A percentile compares a stretch with the other conserved stretches of the same genome.
Conservation (phyloP, 108 stramenopile species). For the Nitzschia palea region DNA sequence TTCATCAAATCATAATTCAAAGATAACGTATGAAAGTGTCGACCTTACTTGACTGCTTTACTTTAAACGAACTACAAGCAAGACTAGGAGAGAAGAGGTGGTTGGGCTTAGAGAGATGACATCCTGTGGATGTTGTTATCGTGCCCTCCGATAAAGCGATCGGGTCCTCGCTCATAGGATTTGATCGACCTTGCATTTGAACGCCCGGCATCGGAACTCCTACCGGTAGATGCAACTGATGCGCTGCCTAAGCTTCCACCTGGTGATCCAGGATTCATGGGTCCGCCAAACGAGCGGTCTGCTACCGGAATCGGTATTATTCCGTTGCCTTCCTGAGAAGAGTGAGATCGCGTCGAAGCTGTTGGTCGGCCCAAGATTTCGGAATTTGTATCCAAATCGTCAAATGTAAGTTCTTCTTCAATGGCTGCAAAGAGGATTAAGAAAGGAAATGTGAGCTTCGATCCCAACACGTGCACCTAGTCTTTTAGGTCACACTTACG, state of each 20-base stretch:
- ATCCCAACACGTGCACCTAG: background rate
- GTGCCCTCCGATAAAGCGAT: background rate
- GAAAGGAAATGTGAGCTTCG: background rate
- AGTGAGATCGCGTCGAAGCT: background rate
- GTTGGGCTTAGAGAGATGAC: background rate
- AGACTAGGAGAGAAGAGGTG: too few species aligned
- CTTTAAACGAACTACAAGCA: too few species aligned
- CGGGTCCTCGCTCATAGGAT: background rate
- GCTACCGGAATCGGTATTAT: background rate
- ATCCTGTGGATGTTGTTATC: background rate
- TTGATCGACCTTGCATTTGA: background rate
- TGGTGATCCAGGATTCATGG: constrained; percentile 21
- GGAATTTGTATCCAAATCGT: constrained; percentile 2
- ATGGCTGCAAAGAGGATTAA: constrained; percentile 22
- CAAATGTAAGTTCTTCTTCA: constrained; percentile 34
- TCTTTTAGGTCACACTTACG: constrained; percentile 39
- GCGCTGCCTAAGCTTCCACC: constrained; percentile 29
- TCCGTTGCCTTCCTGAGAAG: constrained; percentile 8
- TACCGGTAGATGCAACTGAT: constrained; percentile 21
- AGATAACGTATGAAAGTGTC: too few species aligned
- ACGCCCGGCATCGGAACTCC: constrained; percentile 25
- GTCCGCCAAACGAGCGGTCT: background rate
- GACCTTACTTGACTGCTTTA: too few species aligned
- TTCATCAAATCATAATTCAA: too few species aligned
- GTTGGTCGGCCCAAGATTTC: background rate